Conservation (phyloP, 441 rosid species). For the Gossypium gossypioides region DNA sequence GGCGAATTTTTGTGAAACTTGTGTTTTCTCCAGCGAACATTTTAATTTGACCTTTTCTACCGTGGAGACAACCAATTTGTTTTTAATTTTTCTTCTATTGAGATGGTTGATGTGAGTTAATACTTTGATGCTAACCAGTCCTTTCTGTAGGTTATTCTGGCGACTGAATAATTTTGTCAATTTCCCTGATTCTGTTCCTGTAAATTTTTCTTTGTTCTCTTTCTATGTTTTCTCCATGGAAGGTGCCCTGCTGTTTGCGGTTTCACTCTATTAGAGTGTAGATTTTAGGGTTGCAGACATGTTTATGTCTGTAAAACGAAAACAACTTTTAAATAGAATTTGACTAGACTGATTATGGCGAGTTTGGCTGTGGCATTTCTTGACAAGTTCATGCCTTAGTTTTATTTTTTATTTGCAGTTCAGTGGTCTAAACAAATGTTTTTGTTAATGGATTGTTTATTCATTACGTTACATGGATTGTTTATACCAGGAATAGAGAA, state of each 20-base stretch:
- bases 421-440: background rate
- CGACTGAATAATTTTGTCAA: background rate
- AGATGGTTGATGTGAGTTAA: constrained; percentile 1
- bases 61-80: background rate
- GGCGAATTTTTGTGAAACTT: background rate
- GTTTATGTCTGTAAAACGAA: background rate
- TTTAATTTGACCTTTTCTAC: background rate
- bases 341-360: background rate
- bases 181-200: background rate
- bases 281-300: background rate
- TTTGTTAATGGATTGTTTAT: background rate
- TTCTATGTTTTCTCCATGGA: constrained; percentile 1
- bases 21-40: background rate
- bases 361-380: background rate
- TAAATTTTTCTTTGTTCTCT: background rate
- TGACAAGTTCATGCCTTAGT: background rate
- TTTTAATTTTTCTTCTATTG: background rate
- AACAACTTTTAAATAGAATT: background rate
- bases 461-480: constrained; percentile 2
- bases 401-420: background rate
- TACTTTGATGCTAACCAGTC: background rate
- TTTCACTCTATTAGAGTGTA: background rate
- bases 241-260: background rate
- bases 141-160: background rate
- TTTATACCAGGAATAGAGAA: constrained; percentile 46